phyloP scores from a whole-genome alignment of 2,329 filamentous ascomycete genomes.

The Sporothrix globosa region DNA sequence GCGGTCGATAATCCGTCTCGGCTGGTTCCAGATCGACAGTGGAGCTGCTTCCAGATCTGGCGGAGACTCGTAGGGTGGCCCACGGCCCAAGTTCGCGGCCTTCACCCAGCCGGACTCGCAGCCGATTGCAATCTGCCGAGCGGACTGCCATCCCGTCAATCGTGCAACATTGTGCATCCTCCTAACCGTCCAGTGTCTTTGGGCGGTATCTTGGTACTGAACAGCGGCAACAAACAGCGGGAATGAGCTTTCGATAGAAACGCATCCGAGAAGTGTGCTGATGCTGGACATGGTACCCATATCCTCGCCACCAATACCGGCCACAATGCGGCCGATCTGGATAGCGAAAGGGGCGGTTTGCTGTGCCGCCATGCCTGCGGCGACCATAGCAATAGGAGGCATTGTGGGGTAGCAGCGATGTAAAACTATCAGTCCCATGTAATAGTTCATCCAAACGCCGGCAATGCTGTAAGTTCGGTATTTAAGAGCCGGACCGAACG shows the following conservation, averaged over 20 bases:
- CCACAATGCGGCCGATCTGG: slow-evolving; percentile 77
- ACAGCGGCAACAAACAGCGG: slow-evolving; percentile 86
- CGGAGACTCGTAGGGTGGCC: slow-evolving; percentile 69
- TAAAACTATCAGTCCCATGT: slow-evolving; percentile 82
- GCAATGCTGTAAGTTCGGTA: slow-evolving; percentile 88
- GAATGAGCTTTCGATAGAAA: slow-evolving; percentile 80
- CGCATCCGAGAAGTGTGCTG: slow-evolving; percentile 76
- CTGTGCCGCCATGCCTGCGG: slow-evolving; percentile 74
- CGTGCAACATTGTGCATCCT: slow-evolving; percentile 75
- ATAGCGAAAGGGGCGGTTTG: slow-evolving; percentile 73
- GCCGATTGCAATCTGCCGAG: slow-evolving; percentile 76
- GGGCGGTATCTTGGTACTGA: slow-evolving; percentile 70
- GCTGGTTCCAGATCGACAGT: slow-evolving; percentile 53
- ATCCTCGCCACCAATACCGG: slow-evolving; percentile 66
- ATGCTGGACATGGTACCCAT: slow-evolving; percentile 60
- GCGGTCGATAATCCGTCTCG: slow-evolving; percentile 55
- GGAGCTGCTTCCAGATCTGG: slow-evolving; percentile 47
- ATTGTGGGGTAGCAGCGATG: slow-evolving; percentile 82
- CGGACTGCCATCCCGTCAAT: slow-evolving; percentile 85
- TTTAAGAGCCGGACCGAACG: slow-evolving; percentile 79
- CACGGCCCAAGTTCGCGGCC: slow-evolving; percentile 70
- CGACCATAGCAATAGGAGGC: slow-evolving; percentile 87
- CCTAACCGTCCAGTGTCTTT: slow-evolving; percentile 77
- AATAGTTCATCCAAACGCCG: slow-evolving; percentile 83
- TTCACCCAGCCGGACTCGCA: slow-evolving; percentile 85